These are phyloP conservation scores for Scytalidium lignicola DNA, from an alignment of 2,329 filamentous ascomycete species.

Conservation along the genomic window DNA sequence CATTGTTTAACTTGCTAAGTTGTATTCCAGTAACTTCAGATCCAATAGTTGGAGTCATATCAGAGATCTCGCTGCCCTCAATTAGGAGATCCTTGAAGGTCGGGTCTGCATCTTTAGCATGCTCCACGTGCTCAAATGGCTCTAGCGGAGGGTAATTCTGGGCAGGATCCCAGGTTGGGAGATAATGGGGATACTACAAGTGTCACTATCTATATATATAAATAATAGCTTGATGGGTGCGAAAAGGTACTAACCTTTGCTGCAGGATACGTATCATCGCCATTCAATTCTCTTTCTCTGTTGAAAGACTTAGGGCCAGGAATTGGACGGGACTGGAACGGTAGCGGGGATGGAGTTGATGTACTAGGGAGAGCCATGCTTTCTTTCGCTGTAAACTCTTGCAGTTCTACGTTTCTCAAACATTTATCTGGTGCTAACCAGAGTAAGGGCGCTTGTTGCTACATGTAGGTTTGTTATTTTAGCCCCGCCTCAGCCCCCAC, in stretches of 20 bases:
- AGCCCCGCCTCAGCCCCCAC: too few species aligned
- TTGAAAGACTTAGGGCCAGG: not conserved
- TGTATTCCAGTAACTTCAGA: conserved; percentile 36
- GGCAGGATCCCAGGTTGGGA: conserved; percentile 59
- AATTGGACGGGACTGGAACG: not conserved
- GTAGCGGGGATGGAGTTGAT: not conserved
- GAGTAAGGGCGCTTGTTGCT: too few species aligned
- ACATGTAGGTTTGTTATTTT: too few species aligned
- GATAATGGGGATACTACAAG: conserved; percentile 61
- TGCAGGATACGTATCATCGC: not conserved
- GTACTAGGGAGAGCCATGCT: not conserved
- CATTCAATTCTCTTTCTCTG: not conserved
- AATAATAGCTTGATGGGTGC: not conserved
- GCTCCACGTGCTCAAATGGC: conserved; percentile 68
- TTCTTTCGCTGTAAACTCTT: too few species aligned
- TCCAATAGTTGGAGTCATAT: conserved; percentile 45
- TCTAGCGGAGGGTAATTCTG: conserved; percentile 60
- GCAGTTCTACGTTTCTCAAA: too few species aligned
- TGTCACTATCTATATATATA: not conserved
- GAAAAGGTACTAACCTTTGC: not conserved
- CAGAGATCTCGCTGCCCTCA: conserved; percentile 41
- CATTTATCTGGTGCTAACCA: too few species aligned
- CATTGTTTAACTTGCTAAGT: conserved; percentile 30
- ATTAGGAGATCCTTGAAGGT: conserved; percentile 64
- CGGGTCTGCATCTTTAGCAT: conserved; percentile 69